Evolutionary conservation across 306 rosid species (phyloP).

Genomic region (Aeschynomene evenia): DNA sequence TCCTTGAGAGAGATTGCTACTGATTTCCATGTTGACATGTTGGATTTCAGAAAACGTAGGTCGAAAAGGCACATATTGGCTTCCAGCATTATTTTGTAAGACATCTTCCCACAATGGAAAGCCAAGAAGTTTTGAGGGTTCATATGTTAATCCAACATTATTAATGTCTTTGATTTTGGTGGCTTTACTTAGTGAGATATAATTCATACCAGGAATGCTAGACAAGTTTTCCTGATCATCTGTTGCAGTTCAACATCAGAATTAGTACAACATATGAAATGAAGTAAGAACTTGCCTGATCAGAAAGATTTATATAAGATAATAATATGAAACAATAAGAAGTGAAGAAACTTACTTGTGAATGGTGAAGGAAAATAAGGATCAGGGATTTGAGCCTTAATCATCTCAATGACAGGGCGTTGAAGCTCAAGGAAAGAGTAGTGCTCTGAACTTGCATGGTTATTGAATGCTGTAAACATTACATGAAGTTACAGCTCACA

Average conservation of each 20-base stretch:
- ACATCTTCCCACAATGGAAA: constrained; percentile 44
- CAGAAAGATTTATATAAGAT: neutral
- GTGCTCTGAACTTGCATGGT: constrained; percentile 50
- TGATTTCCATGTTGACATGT: constrained; percentile 32
- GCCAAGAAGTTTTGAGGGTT: constrained; percentile 38
- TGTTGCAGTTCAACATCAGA: constrained; percentile 28
- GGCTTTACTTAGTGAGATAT: constrained; percentile 43
- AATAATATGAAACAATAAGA: neutral
- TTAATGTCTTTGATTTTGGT: constrained; percentile 37
- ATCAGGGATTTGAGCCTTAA: constrained; percentile 39
- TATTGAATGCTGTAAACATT: constrained; percentile 51
- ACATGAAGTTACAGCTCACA: constrained; percentile 23
- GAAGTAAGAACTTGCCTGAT: constrained; percentile 14
- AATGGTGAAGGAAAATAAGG: constrained; percentile 36
- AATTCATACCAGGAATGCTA: constrained; percentile 41
- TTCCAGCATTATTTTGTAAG: constrained; percentile 42
- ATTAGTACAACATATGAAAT: constrained; percentile 17
- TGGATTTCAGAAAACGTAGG: constrained; percentile 45
- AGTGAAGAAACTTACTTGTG: constrained; percentile 46
- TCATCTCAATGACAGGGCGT: constrained; percentile 46
- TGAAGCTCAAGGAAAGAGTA: constrained; percentile 48
- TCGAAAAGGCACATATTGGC: constrained; percentile 47
- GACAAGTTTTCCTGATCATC: constrained; percentile 55
- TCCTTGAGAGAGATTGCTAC: constrained; percentile 52
- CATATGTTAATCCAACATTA: constrained; percentile 39